Evolutionary conservation across 495 filamentous ascomycete genomes (phyloP), one percentile per base, ranked within the genome.

Genomic region (Darksidea phi): DNA sequence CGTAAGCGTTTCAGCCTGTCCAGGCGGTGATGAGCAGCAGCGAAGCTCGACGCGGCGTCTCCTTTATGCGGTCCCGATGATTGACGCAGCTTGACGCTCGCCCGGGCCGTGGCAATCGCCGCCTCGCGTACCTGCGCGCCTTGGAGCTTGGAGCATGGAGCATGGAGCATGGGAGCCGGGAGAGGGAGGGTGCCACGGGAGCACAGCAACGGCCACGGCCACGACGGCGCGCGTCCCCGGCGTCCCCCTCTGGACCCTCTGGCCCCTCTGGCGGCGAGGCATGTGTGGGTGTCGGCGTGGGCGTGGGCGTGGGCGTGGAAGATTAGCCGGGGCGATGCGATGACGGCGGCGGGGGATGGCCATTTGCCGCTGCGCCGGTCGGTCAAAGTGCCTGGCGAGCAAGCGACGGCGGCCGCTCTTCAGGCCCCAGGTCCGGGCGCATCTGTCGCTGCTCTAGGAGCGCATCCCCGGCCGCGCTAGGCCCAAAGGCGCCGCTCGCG

Each of bases 1-100:
- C 52, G 48, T 20, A 61, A 61, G 36, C 56, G 66, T 68, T 68
- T 64, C 66, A 64, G 66, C 61, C 61, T 47, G 51, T 60, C 18
- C 45, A 61, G 32, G 15, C 37, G n/a, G 17, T 43, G 47, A 41
- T 55, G 46, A 49, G 50, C 48, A 28, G 54, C 54, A 49, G 47
- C 42, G 49, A 55, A 47, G 42, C 53, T 52, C 45, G 47, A 20
- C 24, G 21, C 17, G 54, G 53, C 46, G n/a, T 57, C 57, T 60
- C 57, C 56, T 66, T 61, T 60, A 66, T 66, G 57, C 63, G 48
- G 43, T 48, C n/a, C 13, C 48, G 42, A 47, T 48, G 48, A 37
- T 28, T 3, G 28, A 10, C 28, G 28, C 28, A 32, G 28, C 3
- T 32, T 26, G 61, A 43, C 18, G 45, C 45, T 45, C 48, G 38